Evolutionary conservation across 495 filamentous ascomycete species (phyloP).

Genomic region (Xylaria nigripes): DNA sequence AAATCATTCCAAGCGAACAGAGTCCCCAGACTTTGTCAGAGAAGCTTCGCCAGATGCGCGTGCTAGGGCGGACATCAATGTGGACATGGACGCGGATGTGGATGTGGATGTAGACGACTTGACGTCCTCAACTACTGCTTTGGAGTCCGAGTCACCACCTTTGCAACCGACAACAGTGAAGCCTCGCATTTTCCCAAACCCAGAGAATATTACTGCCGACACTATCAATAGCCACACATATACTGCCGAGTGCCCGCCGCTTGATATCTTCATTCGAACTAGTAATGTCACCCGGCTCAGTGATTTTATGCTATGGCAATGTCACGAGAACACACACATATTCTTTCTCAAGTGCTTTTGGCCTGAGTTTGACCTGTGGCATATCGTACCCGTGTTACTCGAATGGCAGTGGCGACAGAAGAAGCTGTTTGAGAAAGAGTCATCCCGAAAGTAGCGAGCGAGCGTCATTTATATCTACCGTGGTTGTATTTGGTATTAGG

Average conservation of each 20-base stretch:
- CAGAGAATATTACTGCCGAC: conserved; percentile 76
- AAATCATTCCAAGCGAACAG: conserved; percentile 41
- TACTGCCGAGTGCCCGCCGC: conserved; percentile 72
- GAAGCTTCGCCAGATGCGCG: conserved; percentile 32
- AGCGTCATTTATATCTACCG: background rate
- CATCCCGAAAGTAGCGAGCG: conserved; percentile 18
- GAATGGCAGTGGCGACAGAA: conserved; percentile 76
- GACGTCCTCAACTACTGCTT: conserved; percentile 42
- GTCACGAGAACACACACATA: conserved; percentile 82
- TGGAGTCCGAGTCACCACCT: conserved; percentile 40
- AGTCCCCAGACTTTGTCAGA: conserved; percentile 38
- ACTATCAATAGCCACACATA: conserved; percentile 74
- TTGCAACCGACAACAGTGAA: conserved; percentile 24
- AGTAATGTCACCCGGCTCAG: conserved; percentile 86
- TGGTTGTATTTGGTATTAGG: background rate
- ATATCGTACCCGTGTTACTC: conserved; percentile 82
- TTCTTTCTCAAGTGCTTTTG: conserved; percentile 88
- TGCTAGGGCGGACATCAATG: conserved; percentile 2
- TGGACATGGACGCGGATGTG: background rate
- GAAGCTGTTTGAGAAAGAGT: conserved; percentile 43
- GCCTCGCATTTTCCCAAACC: conserved; percentile 40
- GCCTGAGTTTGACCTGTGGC: conserved; percentile 94
- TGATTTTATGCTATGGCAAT: conserved; percentile 99
- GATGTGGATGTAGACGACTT: conserved; percentile 42
- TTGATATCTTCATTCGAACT: conserved; percentile 84